phyloP scores from a whole-genome alignment of 306 rosid species.

The Oemleria cerasiformis region DNA sequence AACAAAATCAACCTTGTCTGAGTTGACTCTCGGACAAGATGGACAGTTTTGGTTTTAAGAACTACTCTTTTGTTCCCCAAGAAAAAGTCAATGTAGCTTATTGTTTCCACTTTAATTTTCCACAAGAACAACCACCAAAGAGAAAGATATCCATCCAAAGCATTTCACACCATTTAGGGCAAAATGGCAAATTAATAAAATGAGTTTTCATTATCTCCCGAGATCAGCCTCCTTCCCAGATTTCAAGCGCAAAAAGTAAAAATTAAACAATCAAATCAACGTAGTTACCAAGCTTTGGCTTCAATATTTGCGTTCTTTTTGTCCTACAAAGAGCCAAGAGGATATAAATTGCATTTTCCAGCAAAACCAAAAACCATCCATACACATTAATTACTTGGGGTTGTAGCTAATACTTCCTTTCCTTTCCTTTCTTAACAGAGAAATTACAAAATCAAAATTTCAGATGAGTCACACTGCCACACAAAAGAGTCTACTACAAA shows the following conservation, averaged over 20 bases:
- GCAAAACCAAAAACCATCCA: conserved; percentile 23
- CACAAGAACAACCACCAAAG: too few relatives aligned
- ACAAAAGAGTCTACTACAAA: conserved; percentile 24
- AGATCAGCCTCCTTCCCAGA: too few relatives aligned
- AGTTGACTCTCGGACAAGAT: background rate
- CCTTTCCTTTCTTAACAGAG: background rate
- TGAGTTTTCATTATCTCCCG: too few relatives aligned
- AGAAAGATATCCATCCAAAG: too few relatives aligned
- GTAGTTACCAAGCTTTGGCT: too few relatives aligned
- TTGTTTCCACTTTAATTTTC: too few relatives aligned
- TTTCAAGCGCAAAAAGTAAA: background rate
- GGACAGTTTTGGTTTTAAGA: background rate
- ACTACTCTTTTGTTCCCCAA: background rate
- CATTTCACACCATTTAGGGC: too few relatives aligned
- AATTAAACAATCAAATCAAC: background rate
- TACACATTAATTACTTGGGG: conserved; percentile 34
- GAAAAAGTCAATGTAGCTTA: background rate
- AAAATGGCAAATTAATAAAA: too few relatives aligned
- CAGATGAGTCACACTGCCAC: conserved; percentile 8
- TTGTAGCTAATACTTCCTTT: background rate
- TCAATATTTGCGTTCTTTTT: background rate
- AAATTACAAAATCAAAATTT: conserved; percentile 31
- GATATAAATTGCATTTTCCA: conserved; percentile 29
- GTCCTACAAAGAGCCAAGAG: conserved; percentile 37
- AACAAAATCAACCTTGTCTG: background rate